Conservation (phyloP, 139 green algal genomes). For the Coelastrella sp. region DNA sequence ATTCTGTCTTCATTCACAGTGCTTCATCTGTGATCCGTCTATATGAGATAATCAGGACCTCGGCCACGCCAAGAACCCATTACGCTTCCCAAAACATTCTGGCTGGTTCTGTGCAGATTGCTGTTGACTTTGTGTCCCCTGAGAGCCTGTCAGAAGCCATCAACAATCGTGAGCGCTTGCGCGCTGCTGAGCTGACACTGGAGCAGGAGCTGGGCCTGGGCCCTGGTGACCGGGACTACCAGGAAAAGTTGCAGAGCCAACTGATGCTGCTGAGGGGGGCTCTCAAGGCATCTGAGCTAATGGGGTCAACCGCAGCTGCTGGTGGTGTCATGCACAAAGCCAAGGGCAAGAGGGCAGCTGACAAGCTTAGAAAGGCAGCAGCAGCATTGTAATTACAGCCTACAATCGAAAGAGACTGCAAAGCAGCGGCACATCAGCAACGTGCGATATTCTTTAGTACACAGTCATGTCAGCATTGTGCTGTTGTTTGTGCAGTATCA, state of each 20-base stretch:
- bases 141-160: constrained; percentile 68
- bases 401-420: too few species aligned
- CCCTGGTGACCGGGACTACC: background rate
- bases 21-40: too few species aligned
- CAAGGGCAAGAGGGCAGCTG: background rate
- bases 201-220: background rate
- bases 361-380: background rate
- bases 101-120: constrained; percentile 35
- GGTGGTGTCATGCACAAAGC: background rate
- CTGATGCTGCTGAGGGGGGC: constrained; percentile 31
- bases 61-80: too few species aligned
- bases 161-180: constrained; percentile 42
- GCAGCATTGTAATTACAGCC: background rate
- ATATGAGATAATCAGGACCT: too few species aligned
- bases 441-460: too few species aligned
- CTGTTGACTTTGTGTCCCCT: constrained; percentile 91
- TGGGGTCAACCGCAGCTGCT: background rate
- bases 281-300: background rate
- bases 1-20: too few species aligned
- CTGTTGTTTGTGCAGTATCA: too few species aligned
- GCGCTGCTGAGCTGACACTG: constrained; percentile 2
- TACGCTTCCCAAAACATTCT: background rate
- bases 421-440: too few species aligned
- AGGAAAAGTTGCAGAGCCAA: constrained; percentile 41
- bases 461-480: too few species aligned